Evolutionary conservation across 306 rosid genomes (phyloP), one percentile per base, ranked within the genome.

Genomic region (Lathyrus aphaca): DNA sequence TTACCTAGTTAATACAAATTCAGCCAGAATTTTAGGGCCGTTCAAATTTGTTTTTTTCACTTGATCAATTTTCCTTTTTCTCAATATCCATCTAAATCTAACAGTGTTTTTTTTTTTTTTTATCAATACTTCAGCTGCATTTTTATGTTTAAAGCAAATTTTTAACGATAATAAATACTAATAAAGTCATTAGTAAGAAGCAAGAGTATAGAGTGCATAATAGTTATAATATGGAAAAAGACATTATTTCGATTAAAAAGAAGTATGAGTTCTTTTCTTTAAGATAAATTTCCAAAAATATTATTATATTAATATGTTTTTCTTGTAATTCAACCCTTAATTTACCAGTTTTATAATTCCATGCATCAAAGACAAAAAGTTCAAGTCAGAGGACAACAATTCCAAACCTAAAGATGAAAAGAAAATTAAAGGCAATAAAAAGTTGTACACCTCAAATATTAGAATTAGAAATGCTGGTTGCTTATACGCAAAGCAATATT

Each of bases 401-500:
- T 32, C 38, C 38, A 80, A 50, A 8, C 32, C 6, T 25, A 30
- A 39, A 70, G 37, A 68, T 68, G 72, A 43, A 39, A 10, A 6
- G 7, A 53, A 60, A 61, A 6, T 9, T 8, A 61, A 39, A 37
- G 68, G 60, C 46, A 70, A 32, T 10, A 23, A 7, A 38, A 66
- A 72, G 10, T 46, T 66, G 57, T 9, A 42, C 13, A 60, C 45
- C 42, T 11, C 65, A 57, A 43, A 57, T 35, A 50, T 38, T 55
- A 55, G 66, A 64, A 40, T 38, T 55, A 55, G 66, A 64, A 45
- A 65, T 66, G 66, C 32, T 58, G 44, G 43, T 64, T 70, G 73
- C 70, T 46, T n/a, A 64, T 73, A 69, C 64, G 72, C 64, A 79
- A 69, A 73, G 82, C 66, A 80, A 66, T 59, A 59, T 71, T 63